phyloP scores from a whole-genome alignment of 1,139 yeast species.

The Yamadazyma taylorii region DNA sequence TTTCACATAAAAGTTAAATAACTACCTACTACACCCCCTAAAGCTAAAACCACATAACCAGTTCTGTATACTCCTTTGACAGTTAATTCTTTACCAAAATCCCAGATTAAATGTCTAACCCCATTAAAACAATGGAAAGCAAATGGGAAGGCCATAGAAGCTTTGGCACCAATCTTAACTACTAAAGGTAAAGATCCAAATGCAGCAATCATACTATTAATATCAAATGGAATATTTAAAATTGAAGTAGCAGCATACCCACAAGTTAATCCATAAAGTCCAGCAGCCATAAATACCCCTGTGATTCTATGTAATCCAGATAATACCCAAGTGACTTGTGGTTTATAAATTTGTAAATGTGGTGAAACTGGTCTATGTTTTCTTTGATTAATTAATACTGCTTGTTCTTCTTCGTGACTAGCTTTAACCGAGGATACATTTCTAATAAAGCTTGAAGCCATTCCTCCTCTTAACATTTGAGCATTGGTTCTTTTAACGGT shows the following conservation, averaged over 20 bases:
- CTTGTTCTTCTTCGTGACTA: constrained; percentile 63
- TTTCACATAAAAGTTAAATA: constrained; percentile 46
- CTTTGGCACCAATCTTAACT: constrained; percentile 65
- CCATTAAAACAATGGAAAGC: constrained; percentile 87
- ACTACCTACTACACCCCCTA: constrained; percentile 65
- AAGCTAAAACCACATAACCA: constrained; percentile 80
- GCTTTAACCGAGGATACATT: constrained; percentile 53
- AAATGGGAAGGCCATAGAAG: constrained; percentile 75
- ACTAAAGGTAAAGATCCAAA: constrained; percentile 60
- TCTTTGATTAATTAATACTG: constrained; percentile 78
- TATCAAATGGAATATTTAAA: constrained; percentile 62
- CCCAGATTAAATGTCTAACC: constrained; percentile 92
- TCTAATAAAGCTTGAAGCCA: constrained; percentile 7
- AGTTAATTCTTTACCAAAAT: constrained; percentile 74
- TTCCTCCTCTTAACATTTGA: neutral
- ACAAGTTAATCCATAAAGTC: constrained; percentile 75
- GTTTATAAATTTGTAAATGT: constrained; percentile 83
- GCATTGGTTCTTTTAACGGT: neutral
- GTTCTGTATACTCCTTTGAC: constrained; percentile 88
- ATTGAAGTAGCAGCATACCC: constrained; percentile 72
- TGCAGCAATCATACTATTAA: constrained; percentile 58
- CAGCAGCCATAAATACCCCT: constrained; percentile 79
- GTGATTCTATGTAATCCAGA: constrained; percentile 86
- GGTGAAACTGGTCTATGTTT: constrained; percentile 89
- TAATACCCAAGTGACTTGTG: constrained; percentile 81